Evolutionary conservation across 805 yeast species (phyloP), one percentile per base, ranked within the genome.

Genomic region (Hanseniaspora valbyensis): DNA sequence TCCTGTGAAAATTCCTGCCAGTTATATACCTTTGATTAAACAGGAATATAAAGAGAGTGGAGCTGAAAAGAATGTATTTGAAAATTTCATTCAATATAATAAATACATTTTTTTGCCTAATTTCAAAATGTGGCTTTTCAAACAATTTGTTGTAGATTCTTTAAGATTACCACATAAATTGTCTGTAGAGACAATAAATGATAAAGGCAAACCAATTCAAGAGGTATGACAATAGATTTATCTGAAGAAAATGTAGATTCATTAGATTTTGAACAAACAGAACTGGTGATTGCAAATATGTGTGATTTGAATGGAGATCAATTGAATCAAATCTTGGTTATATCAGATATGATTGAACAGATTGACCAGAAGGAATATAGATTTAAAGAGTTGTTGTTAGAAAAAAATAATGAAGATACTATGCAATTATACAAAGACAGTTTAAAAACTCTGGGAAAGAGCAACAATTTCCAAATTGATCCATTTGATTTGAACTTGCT

Each of bases 301-400:
- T 48, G 51, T 26, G 51, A 48, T 33, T 4, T 48, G 7, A 33
- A 24, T 13, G 25, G 34, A 1, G 19, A 18, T 12, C 24, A 25
- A 3, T 18, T 48, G 19, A 40, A 48, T 34, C 12, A 7, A 4
- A 30, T 48, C 3, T 2, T 48, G 33, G 25, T 33, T 12, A n/a
- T 48, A 3, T 48, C 51, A n/a, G 44, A 48, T 33, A 21, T 48
- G 33, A 16, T 40, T 21, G 44, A 32, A 13, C 51, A 48, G 14
- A 13, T 10, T 2, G 51, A 48, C 21, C 51, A 48, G 26, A 39
- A 26, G n/a, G 16, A 26, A 3, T 48, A 40, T n/a, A 18, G 51
- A 48, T 10, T 12, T 12, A 22, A 22, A 22, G 45, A 42, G 30
- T 33, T 40, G 43, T 18, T 14, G 3, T 12, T 44, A 28, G 37